These are phyloP conservation scores for Moesziomyces antarcticus DNA, from an alignment of 1,284 basidiomycete species.

Conservation along the genomic window DNA sequence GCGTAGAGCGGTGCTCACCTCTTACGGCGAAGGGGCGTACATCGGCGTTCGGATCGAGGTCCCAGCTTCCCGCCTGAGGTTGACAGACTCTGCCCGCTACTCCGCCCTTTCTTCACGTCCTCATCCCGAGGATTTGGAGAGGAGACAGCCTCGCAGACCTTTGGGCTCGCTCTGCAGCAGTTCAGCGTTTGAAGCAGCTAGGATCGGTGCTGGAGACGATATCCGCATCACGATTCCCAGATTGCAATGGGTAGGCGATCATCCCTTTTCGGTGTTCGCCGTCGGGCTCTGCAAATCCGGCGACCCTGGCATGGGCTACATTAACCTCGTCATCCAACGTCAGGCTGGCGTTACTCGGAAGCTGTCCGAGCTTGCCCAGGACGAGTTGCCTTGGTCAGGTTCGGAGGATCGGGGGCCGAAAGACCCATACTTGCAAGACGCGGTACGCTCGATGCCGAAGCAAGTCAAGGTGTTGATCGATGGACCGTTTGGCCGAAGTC, in stretches of 20 bases:
- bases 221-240: slow-evolving; percentile 45
- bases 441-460: background rate
- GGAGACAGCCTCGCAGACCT: background rate
- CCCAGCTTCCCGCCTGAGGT: slow-evolving; percentile 22
- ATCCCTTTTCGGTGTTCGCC: slow-evolving; percentile 51
- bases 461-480: slow-evolving; percentile 40
- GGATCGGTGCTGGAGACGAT: slow-evolving; percentile 38
- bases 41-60: slow-evolving; percentile 32
- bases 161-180: background rate
- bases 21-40: slow-evolving; percentile 12
- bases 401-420: slow-evolving; percentile 10
- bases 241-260: slow-evolving; percentile 44
- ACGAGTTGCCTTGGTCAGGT: too few relatives aligned
- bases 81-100: slow-evolving; percentile 3
- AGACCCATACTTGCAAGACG: background rate
- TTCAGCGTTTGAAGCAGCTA: background rate
- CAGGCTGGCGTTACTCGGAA: slow-evolving; percentile 44
- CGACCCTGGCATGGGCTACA: slow-evolving; percentile 11
- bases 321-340: slow-evolving; percentile 40
- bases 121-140: slow-evolving; percentile 1
- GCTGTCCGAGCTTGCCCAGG: slow-evolving; percentile 8
- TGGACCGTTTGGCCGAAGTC: slow-evolving; percentile 39
- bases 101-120: slow-evolving; percentile 3
- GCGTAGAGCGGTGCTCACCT: slow-evolving; percentile 15
- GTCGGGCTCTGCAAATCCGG: slow-evolving; percentile 11